Base-by-base conservation (phyloP, 208 protist genomes). In the Leishmania martiniquensis region DNA sequence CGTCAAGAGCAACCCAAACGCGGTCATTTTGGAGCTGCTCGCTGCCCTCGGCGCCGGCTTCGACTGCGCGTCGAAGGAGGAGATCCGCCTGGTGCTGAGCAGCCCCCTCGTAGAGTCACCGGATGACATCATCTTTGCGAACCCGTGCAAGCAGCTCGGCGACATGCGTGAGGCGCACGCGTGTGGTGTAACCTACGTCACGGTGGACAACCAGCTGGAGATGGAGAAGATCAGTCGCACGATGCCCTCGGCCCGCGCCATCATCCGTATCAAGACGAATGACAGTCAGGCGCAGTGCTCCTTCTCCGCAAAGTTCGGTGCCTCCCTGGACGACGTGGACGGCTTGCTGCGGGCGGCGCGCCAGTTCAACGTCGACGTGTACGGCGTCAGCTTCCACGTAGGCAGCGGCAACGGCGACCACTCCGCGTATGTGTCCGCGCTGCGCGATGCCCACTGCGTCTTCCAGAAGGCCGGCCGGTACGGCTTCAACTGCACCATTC, bases 361-460 rank as follows among this genome's bases (percentile, higher is more conserved):
- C 32, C 74, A 86, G 54, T 69, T 85, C 32, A 79, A 85, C 45
- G 72, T 95, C 5, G 71, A 93, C 39, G 78, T 98, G 34, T 88
- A 89, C 72, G 95, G 95, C 29, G 83, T 98, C 54, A 88, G 79
- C 82, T 98, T 98, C 72, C 95, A 98, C 87, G 95, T 98, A n/a
- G 95, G 95, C 49, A 95, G 89, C 73, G 91, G 91, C 57, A 96
- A 93, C 85, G 74, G 67, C 62, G 89, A 95, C 65, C 51, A 77
- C 15, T 39, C 55, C 34, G 86, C 92, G 44, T 98, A 93, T 79
- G 75, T 85, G 15, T 57, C 79, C 6, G 93, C 95, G 7, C 62
- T 97, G 47, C 76, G 76, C 15, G 86, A 92, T 37, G 82, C 91
- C 42, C 60, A 88, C 63, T 20, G 49, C 39, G 84, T 95, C 10